A percentile compares a stretch with the other conserved stretches of the same genome.
Evolutionary conservation across 345 rosid species (phyloP).

Genomic region (Stellera chamaejasme): DNA sequence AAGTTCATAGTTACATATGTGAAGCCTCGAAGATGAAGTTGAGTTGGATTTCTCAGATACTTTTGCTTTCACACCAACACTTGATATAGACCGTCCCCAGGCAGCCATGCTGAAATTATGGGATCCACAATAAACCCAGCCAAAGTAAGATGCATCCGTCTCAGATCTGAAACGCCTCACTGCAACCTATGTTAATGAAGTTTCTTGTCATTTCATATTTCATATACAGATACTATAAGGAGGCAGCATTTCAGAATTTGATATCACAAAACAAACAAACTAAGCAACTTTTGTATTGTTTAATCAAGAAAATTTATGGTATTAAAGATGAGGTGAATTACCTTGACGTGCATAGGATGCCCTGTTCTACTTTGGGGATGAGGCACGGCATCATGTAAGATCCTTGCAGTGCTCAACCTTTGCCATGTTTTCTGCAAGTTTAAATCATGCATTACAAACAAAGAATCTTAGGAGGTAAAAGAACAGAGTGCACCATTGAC

Average conservation of each 20-base stretch:
- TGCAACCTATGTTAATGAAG: slow-evolving; percentile 48
- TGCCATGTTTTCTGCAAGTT: slow-evolving; percentile 78
- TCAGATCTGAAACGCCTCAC: slow-evolving; percentile 53
- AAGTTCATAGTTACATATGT: slow-evolving; percentile 75
- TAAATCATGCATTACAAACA: too few relatives aligned
- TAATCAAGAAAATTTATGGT: slow-evolving; percentile 4
- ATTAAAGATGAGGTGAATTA: slow-evolving; percentile 14
- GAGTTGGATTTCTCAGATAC: slow-evolving; percentile 18
- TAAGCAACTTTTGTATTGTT: not conserved
- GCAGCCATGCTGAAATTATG: slow-evolving; percentile 95
- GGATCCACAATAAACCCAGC: slow-evolving; percentile 92
- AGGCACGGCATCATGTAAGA: slow-evolving; percentile 81
- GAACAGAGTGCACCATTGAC: too few relatives aligned
- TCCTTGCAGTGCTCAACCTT: slow-evolving; percentile 40
- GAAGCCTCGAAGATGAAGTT: slow-evolving; percentile 34
- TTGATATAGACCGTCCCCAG: slow-evolving; percentile 68
- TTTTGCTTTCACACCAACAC: slow-evolving; percentile 23
- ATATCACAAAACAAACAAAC: not conserved
- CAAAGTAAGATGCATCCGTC: slow-evolving; percentile 41
- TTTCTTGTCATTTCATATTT: not conserved
- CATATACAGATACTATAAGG: not conserved
- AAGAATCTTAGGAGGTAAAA: too few relatives aligned
- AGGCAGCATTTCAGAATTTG: not conserved
- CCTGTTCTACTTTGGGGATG: slow-evolving; percentile 60
- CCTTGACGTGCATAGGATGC: slow-evolving; percentile 82